Evolutionary conservation across 176 grass and related monocot species (phyloP).

Genomic region (Musa schizocarpa): DNA sequence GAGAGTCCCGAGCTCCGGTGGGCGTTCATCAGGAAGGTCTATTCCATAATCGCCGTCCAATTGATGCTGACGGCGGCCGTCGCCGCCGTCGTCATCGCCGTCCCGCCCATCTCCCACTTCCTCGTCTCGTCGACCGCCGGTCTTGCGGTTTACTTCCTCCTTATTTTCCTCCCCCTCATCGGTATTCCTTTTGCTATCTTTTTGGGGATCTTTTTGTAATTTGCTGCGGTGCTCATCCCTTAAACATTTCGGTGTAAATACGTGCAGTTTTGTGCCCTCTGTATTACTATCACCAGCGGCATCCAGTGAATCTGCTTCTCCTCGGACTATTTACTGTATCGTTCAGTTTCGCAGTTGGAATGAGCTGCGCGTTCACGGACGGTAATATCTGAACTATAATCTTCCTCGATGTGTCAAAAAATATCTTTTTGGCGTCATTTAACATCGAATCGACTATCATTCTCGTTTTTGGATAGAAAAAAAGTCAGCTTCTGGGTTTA

Average conservation of each 20-base stretch:
- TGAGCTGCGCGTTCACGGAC: slow-evolving; percentile 90
- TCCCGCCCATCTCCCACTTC: slow-evolving; percentile 66
- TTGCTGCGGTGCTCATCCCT: neutral
- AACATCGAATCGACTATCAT: neutral
- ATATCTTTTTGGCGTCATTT: too few relatives aligned
- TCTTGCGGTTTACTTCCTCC: slow-evolving; percentile 47
- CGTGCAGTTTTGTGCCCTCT: slow-evolving; percentile 68
- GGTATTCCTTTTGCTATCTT: slow-evolving; percentile 13
- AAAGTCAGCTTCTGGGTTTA: too few relatives aligned
- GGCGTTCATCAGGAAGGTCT: slow-evolving; percentile 88
- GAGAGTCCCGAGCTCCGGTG: slow-evolving; percentile 65
- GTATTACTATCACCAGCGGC: slow-evolving; percentile 67
- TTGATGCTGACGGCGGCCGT: slow-evolving; percentile 53
- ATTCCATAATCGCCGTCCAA: slow-evolving; percentile 60
- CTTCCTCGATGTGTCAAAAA: neutral
- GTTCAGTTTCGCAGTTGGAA: slow-evolving; percentile 72
- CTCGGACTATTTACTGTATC: slow-evolving; percentile 54
- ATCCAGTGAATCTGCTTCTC: slow-evolving; percentile 69
- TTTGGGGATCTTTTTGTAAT: neutral
- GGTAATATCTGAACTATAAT: slow-evolving; percentile 27
- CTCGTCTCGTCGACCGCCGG: slow-evolving; percentile 49
- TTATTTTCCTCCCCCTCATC: slow-evolving; percentile 62
- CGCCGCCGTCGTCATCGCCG: slow-evolving; percentile 54
- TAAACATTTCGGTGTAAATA: slow-evolving; percentile 1
- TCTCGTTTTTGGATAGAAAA: neutral